Evolutionary conservation across 2,329 filamentous ascomycete species (phyloP), one percentile per base, ranked within the genome.

Genomic region (Pseudogymnoascus sp.): DNA sequence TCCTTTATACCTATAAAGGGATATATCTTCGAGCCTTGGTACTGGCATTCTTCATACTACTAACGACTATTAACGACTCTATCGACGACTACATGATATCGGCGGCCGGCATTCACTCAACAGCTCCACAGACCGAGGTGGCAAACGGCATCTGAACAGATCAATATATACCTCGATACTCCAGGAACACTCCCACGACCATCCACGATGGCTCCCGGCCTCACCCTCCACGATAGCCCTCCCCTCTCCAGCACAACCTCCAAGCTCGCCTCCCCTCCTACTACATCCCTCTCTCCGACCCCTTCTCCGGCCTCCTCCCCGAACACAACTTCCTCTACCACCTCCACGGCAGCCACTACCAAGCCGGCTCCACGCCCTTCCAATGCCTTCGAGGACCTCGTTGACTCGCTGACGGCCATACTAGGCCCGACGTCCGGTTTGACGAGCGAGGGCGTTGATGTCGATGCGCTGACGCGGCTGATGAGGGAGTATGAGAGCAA

Each of bases 351-450:
- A 21, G n/a, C 4, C 28, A 38, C 53, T 7, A 23, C 28, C 28
- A 59, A 59, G 36, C 21, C n/a, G 3, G 21, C 28, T 8, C 53
- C 28, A n/a, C 53, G 36, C 3, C 46, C 31, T 4, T 70, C 70
- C 64, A 77, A 82, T 69, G 74, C 75, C 11, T 95, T 96, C 73
- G 84, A 92, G 38, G 75, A 79, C 62, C 85, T 96, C 53, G 89
- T 96, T 63, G 72, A 83, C 64, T 84, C 85, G n/a, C 84, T 96
- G 69, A 92, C 88, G 71, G 78, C 82, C 63, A 85, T 85, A 23
- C 82, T 97, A 4, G 92, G 91, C 2, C 89, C 90, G 3, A 90
- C 86, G 64, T 95, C 89, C 11, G 92, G 92, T 2, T 82, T 96
- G 69, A 87, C 89, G 65, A 95, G 89, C 36, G 88, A 87, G 46